A percentile compares a stretch with the other conserved stretches of the same genome.
Evolutionary conservation across 2,329 filamentous ascomycete species (phyloP).

Genomic region (Chaetomium sp.): DNA sequence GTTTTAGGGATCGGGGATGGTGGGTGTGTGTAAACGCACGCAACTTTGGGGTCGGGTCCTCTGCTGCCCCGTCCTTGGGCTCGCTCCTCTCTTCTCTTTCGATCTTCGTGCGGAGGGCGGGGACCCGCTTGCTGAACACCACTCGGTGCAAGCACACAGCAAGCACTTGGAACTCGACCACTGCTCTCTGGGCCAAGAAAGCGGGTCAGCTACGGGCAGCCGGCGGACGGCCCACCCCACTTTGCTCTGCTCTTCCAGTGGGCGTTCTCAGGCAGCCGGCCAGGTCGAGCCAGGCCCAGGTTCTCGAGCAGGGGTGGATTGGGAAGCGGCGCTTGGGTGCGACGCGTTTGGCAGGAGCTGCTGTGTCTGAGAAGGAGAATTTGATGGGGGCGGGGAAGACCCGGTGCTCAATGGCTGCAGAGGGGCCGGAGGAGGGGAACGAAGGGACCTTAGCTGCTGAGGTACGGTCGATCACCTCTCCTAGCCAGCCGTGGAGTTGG

Average conservation of each 20-base stretch:
- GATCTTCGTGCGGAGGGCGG: conserved; percentile 1
- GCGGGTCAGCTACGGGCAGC: background rate
- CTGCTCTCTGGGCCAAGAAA: background rate
- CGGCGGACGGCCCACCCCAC: background rate
- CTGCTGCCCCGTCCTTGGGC: conserved; percentile 1
- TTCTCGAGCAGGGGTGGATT: conserved; percentile 7
- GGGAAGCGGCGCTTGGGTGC: conserved; percentile 1
- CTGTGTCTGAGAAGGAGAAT: no score
- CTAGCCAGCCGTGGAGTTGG: background rate
- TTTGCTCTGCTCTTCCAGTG: no score
- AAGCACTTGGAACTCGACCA: no score
- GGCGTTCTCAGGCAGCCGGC: no score
- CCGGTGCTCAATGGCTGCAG: background rate
- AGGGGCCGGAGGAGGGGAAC: background rate
- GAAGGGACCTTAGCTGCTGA: no score
- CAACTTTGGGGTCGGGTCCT: conserved; percentile 2
- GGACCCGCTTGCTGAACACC: background rate
- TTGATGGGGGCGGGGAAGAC: background rate
- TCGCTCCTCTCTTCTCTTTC: background rate
- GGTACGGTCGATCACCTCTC: no score
- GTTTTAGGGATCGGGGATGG: conserved; percentile 6
- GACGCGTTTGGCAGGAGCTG: conserved; percentile 9
- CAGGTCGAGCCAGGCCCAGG: conserved; percentile 1
- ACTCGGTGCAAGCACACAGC: no score
- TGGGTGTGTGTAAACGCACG: conserved; percentile 1